phyloP scores from a whole-genome alignment of 345 rosid species.

The Laguncularia racemosa region DNA sequence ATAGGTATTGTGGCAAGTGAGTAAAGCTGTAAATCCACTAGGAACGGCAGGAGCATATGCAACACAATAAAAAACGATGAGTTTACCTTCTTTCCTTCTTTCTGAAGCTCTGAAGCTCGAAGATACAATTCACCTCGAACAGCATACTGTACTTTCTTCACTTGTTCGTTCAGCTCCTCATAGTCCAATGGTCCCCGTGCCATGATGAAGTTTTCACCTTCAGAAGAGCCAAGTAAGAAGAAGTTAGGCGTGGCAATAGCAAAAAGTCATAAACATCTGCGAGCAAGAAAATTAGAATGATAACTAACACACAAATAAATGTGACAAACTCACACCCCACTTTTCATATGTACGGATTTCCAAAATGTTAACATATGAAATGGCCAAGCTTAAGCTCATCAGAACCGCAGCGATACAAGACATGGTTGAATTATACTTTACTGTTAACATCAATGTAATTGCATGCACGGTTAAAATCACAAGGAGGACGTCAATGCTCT shows the following conservation, averaged over 20 bases:
- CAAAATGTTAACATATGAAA: too few relatives aligned
- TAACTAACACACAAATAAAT: not conserved
- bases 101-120: conserved; percentile 99
- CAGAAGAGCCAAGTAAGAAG: conserved; percentile 6
- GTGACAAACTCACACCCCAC: too few relatives aligned
- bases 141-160: conserved; percentile 93
- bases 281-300: not conserved
- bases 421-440: too few relatives aligned
- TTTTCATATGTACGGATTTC: too few relatives aligned
- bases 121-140: conserved; percentile 96
- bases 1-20: too few relatives aligned
- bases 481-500: not conserved
- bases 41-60: not conserved
- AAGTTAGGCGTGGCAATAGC: not conserved
- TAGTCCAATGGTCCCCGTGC: conserved; percentile 63
- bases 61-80: conserved; percentile 2
- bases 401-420: too few relatives aligned
- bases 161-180: conserved; percentile 73
- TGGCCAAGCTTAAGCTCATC: too few relatives aligned
- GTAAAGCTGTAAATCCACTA: not conserved
- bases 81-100: conserved; percentile 93
- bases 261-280: not conserved
- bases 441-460: too few relatives aligned
- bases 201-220: conserved; percentile 34
- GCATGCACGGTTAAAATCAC: too few relatives aligned